phyloP scores from a whole-genome alignment of 2,329 filamentous ascomycete genomes.

The Ophiostoma ulmi region DNA sequence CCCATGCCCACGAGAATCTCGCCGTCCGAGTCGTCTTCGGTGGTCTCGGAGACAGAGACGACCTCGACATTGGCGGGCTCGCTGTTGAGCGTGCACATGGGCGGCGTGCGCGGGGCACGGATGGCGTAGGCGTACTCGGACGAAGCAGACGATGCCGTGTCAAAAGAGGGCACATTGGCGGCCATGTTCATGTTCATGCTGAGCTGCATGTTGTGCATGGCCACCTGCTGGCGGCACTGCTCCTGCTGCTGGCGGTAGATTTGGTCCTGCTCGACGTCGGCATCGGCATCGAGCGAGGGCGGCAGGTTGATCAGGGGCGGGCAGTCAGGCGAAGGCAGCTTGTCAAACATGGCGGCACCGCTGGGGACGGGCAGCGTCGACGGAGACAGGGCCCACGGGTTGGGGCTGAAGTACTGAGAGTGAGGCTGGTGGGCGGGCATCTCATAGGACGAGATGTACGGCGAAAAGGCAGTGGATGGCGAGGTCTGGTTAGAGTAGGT shows the following conservation, averaged over 20 bases:
- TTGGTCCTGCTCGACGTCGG: constrained; percentile 9
- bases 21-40: constrained; percentile 51
- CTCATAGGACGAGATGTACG: constrained; percentile 35
- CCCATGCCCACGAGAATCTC: constrained; percentile 79
- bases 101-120: constrained; percentile 13
- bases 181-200: not conserved
- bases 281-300: constrained; percentile 1
- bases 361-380: constrained; percentile 13
- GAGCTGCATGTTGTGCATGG: constrained; percentile 1
- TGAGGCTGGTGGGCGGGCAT: constrained; percentile 31
- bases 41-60: constrained; percentile 35
- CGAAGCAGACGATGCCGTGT: not conserved
- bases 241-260: constrained; percentile 17
- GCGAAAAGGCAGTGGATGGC: constrained; percentile 51
- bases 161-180: not conserved
- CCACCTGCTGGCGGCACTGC: constrained; percentile 12
- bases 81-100: constrained; percentile 9
- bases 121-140: constrained; percentile 11
- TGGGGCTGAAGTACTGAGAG: constrained; percentile 38
- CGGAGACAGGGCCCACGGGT: constrained; percentile 36
- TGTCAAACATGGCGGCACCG: constrained; percentile 26
- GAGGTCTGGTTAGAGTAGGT: constrained; percentile 55
- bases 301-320: constrained; percentile 23
- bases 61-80: not conserved
- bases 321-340: constrained; percentile 27